Base-by-base conservation (phyloP, 805 yeast species). In the Torulaspora microellipsoides region DNA sequence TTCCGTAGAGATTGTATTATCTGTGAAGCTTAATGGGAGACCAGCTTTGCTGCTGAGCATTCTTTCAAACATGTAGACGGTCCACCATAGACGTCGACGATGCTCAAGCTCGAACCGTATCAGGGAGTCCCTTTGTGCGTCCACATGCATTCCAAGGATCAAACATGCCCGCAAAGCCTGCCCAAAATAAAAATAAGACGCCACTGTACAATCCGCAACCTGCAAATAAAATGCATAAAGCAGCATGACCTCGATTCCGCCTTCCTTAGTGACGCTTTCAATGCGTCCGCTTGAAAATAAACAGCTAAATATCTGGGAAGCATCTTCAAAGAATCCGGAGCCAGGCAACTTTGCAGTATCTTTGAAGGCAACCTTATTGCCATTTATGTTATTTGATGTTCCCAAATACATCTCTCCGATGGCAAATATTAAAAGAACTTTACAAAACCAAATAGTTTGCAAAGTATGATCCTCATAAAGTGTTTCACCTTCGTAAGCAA, bases 11-110 rank as follows among this genome's bases (percentile, higher is more conserved):
- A 90, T 83, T 47, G 91, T 85, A 46, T 83, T 85, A 58, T 85
- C 93, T 0, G 93, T 82, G 46, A 90, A 75, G 41, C 87, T 79
- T 34, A 85, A 61, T 0, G 95, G 95, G 20, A 85, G 65, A 1
- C 95, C 95, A 0, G 90, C 90, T 56, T 85, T 85, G 10, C 90
- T 82, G 6, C 88, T 82, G 32, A 85, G 64, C 91, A 85, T 84
- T 62, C 91, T 67, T 65, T 89, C 97, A 53, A 86, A 77, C 63
- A 82, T 78, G 64, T 86, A 88, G 27, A 83, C 80, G 33, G 89
- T 82, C 96, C 96, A 89, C 70, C 91, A 89, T 29, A 87, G 65
- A 45, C 90, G 76, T 58, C 95, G 75, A 40, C 95, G 73, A 62
- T 85, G 89, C 52, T 90, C 95, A 52, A 84, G 80, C 69, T 83